Base-by-base conservation (phyloP, 2,329 filamentous ascomycete species). In the Mycogone perniciosa region DNA sequence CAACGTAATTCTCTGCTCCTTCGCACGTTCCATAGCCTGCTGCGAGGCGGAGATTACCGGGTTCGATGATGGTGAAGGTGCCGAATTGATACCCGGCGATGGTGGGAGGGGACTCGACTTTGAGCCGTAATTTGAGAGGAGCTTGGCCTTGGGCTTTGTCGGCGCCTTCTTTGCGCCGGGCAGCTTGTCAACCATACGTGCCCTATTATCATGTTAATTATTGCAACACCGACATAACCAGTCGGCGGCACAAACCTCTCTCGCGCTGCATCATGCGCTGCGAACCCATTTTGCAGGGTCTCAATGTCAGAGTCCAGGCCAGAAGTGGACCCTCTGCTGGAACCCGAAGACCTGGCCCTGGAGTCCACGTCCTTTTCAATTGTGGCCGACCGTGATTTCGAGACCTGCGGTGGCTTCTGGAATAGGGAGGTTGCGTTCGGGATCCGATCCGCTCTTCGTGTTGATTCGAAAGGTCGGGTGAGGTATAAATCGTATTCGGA, bases 401-500 rank as follows among this genome's bases (percentile, higher is more conserved):
- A 55, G 10, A 26, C 51, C 26, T 47, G 39, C 26, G 46, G 50
- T 6, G 69, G 70, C 50, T 72, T 73, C 52, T 68, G 67, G 60
- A 79, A 74, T 27, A 82, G 65, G 6, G 74, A 75, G 60, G 75
- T 76, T 26, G 76, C 72, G n/a, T 75, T 67, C 29, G 77, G 72
- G 27, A 82, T 63, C 57, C 72, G 72, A 54, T 73, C 71, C 30
- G 76, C 75, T 56, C 68, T 69, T 57, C 67, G 67, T 13, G 70
- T 67, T 4, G 73, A 69, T 49, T 76, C 71, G 57, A 73, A 71
- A n/a, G 76, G 72, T 54, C 76, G 71, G 42, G 77, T 76, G 38
- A 77, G 70, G 63, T 76, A 84, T 29, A 85, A 67, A 50, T 84
- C 80, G 66, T 77, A 76, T 31, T 75, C 68, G 48, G 73, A 71